Conservation (phyloP, 1,139 yeast genomes). For the Candida glucosophila region DNA sequence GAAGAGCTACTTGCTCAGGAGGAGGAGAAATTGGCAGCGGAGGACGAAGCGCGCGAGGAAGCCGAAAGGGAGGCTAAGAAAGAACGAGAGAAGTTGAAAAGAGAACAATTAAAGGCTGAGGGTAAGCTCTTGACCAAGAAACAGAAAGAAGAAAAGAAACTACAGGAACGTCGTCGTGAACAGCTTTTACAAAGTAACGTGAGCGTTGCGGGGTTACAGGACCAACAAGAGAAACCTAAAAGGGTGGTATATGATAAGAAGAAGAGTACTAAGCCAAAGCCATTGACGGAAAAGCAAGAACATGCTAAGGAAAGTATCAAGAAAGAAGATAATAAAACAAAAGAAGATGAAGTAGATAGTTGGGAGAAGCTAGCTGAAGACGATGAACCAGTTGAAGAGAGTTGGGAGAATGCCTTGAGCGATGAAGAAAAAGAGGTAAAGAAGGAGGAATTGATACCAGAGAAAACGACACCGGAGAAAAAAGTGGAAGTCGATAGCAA, state of each 20-base stretch:
- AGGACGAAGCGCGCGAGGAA: slow-evolving; percentile 61
- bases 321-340: slow-evolving; percentile 20
- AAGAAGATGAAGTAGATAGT: slow-evolving; percentile 52
- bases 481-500: slow-evolving; percentile 13
- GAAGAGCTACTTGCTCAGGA: slow-evolving; percentile 58
- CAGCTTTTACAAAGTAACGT: slow-evolving; percentile 73
- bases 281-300: slow-evolving; percentile 16
- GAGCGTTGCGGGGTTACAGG: slow-evolving; percentile 65
- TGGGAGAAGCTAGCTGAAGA: slow-evolving; percentile 63
- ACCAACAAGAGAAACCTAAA: slow-evolving; percentile 48
- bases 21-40: slow-evolving; percentile 51
- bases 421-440: slow-evolving; percentile 10
- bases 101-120: slow-evolving; percentile 79
- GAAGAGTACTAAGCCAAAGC: slow-evolving; percentile 43
- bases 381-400: too few relatives aligned
- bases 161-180: slow-evolving; percentile 83
- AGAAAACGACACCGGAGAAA: slow-evolving; percentile 14
- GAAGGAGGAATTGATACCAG: slow-evolving; percentile 8
- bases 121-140: slow-evolving; percentile 87
- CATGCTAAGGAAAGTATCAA: slow-evolving; percentile 10
- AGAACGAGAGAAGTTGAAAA: slow-evolving; percentile 76
- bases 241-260: slow-evolving; percentile 71
- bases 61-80: slow-evolving; percentile 67
- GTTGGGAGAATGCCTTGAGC: too few relatives aligned
- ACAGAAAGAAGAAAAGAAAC: slow-evolving; percentile 86